Evolutionary conservation across 2,329 filamentous ascomycete genomes (phyloP), one percentile per base, ranked within the genome.

Genomic region (Orbilia brochopaga): DNA sequence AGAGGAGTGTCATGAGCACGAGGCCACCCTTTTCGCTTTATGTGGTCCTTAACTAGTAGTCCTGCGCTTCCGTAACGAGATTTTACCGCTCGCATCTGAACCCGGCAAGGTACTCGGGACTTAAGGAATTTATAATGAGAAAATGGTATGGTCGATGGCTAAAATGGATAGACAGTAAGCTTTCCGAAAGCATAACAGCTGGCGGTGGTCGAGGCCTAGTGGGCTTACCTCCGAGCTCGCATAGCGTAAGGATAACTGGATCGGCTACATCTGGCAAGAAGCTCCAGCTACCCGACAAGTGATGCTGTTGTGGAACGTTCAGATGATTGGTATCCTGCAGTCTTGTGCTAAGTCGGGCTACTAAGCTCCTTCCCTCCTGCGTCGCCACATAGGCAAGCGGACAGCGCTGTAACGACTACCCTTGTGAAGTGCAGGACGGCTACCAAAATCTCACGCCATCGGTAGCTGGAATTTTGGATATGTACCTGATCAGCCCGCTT

Each of bases 291-390:
- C 59, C 59, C 58, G 53, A 54, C 58, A 37, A 60, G 54, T 64
- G 58, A 70, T 64, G 54, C 66, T 70, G 66, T 64, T 63, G 66
- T 70, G 66, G 66, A 70, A 70, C 66, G 60, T 64, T 64, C 59
- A 59, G 48, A 64, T 54, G 60, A 54, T 63, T 60, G 59, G 66
- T 53, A 55, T 54, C 24, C 32, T 48, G 46, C 59, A 64, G 54
- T 48, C 60, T 55, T 70, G 59, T 70, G 66, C 54, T 59, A 54
- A 59, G 66, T 59, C 50, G 63, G 52, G 63, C 61, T 53, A 46
- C 59, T 70, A 70, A 59, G 66, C 66, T 70, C 59, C 59, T 70
- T 69, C 65, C 59, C 48, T 70, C 66, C 66, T 70, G 66, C 59
- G 59, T 70, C 66, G 66, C 66, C 66, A 70, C 66, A 64, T 64